Evolutionary conservation across 2,329 filamentous ascomycete genomes (phyloP).

Genomic region (Epichloe elymi): DNA sequence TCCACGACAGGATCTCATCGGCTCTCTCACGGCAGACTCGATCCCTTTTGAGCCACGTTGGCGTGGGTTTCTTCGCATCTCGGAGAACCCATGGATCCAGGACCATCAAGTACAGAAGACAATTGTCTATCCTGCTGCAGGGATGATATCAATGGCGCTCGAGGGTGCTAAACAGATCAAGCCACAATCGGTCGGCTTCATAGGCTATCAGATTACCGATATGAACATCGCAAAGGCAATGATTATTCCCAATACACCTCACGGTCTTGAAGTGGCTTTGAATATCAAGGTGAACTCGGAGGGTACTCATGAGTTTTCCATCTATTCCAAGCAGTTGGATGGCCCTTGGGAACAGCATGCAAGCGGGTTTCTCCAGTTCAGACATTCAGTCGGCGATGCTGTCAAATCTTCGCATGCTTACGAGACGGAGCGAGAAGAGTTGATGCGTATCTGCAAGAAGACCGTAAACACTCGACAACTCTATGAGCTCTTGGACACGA

Average conservation of each 20-base stretch:
- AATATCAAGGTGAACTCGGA: constrained; percentile 24
- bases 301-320: constrained; percentile 22
- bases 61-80: constrained; percentile 34
- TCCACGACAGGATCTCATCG: constrained; percentile 37
- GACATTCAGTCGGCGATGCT: constrained; percentile 13
- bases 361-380: constrained; percentile 18
- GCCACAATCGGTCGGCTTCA: constrained; percentile 10
- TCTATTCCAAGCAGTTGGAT: constrained; percentile 31
- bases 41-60: constrained; percentile 32
- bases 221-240: constrained; percentile 38
- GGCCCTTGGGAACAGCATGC: constrained; percentile 31
- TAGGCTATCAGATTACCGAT: constrained; percentile 30
- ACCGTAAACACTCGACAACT: constrained; percentile 29
- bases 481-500: constrained; percentile 35
- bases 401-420: constrained; percentile 10
- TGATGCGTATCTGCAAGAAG: constrained; percentile 19
- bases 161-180: constrained; percentile 31
- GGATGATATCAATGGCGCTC: constrained; percentile 35
- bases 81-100: constrained; percentile 38
- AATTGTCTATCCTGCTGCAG: constrained; percentile 36
- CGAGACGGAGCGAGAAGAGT: constrained; percentile 10
- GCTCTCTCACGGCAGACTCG: constrained; percentile 29
- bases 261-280: constrained; percentile 37
- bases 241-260: constrained; percentile 31
- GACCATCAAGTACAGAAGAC: constrained; percentile 39